Evolutionary conservation across 208 protist genomes (phyloP), one percentile per base, ranked within the genome.

Genomic region (Leishmania martiniquensis): DNA sequence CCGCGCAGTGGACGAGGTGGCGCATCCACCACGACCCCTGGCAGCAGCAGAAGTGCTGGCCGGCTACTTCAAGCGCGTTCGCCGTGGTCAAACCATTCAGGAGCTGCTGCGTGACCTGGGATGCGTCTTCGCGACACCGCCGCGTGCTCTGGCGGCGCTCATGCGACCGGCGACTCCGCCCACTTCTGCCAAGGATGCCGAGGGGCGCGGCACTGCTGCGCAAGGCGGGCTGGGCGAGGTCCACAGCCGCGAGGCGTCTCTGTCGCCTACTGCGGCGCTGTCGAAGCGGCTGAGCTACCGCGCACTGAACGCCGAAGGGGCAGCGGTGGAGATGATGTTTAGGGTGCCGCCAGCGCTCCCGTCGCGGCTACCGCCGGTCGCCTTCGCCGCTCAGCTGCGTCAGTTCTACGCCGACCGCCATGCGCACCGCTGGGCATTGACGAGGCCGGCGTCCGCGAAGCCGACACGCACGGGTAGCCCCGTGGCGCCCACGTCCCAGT

Each of bases 241-340:
- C 25, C 22, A 47, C 42, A 44, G 44, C 9, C 54, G 32, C 29
- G 22, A 29, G 44, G 55, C 51, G 29, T 42, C 51, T 0, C 4
- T 63, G 29, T 76, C 72, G 44, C 39, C 60, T 44, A 25, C 37
- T 6, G 71, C 52, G 3, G 71, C 59, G 29, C 59, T 65, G 77
- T 72, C 77, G 17, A 51, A 51, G 57, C 75, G 71, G 20, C 78
- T 86, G 7, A 84, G 80, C 39, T 25, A 69, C 17, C 78, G 68
- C 25, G 78, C 85, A 15, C 68, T 84, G 59, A 68, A 68, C 7
- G 68, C 63, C 4, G 79, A 89, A 65, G 86, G 86, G 6, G 82
- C 82, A 3, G 73, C 84, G 39, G 75, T 89, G 37, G 89, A 95
- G 72, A 82, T 90, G 72, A 76, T 85, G 59, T 95, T 95, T 80